Evolutionary conservation across 257 asterid species (phyloP).

Genomic region (Solanum corneliomulleri): DNA sequence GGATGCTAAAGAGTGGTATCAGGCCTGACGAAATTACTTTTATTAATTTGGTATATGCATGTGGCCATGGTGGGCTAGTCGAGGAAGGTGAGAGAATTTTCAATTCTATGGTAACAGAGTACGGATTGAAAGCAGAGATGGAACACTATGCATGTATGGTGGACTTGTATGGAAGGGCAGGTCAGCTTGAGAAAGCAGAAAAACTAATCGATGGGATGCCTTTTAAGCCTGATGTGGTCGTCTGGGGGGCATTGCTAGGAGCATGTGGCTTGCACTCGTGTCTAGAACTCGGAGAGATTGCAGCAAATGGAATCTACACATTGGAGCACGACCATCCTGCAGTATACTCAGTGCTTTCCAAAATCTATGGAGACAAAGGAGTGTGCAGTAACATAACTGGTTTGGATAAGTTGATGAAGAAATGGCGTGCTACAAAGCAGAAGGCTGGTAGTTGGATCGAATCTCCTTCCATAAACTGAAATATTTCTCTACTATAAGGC

Average conservation of each 20-base stretch:
- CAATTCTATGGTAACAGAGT: neutral
- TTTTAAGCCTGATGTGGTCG: neutral
- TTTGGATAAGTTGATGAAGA: neutral
- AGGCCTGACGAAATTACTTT: conserved; percentile 52
- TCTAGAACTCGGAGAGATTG: neutral
- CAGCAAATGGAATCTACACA: neutral
- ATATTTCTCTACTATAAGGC: neutral
- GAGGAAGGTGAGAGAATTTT: neutral
- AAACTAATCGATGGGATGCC: neutral
- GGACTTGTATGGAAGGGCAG: conserved; percentile 1
- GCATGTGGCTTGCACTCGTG: neutral
- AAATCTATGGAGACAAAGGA: neutral
- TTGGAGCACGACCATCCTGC: neutral
- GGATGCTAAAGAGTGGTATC: conserved; percentile 6
- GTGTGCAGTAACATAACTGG: neutral
- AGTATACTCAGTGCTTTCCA: neutral
- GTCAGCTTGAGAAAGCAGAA: neutral
- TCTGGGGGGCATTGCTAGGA: neutral
- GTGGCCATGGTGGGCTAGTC: conserved; percentile 50
- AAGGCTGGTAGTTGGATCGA: conserved; percentile 1
- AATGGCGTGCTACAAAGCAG: neutral
- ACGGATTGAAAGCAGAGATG: neutral
- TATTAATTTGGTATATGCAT: conserved; percentile 50
- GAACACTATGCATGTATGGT: neutral
- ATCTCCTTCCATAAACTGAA: neutral